Conservation (phyloP, 208 protist genomes). For the Wallacemonas sp. region DNA sequence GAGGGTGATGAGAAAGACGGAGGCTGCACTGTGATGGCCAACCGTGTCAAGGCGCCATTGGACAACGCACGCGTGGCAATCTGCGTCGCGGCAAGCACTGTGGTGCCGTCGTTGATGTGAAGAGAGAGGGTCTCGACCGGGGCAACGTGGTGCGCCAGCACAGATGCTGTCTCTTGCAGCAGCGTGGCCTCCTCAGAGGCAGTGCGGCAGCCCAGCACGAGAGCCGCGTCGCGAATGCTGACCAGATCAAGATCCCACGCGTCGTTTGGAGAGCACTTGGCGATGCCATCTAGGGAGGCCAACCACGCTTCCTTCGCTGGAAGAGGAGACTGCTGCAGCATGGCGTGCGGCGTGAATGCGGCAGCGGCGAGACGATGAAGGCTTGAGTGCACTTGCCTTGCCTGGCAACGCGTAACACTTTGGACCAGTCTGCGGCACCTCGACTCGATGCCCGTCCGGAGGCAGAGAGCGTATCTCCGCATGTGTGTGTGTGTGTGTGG, state of each 20-base stretch:
- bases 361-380: too few relatives aligned
- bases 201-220: neutral
- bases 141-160: neutral
- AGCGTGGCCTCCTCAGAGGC: neutral
- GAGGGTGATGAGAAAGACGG: conserved; percentile 23
- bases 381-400: too few relatives aligned
- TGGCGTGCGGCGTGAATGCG: neutral
- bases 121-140: neutral
- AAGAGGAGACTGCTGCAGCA: neutral
- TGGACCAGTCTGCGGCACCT: too few relatives aligned
- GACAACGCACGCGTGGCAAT: neutral
- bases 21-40: neutral
- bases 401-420: too few relatives aligned
- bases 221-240: neutral
- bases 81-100: neutral
- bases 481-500: too few relatives aligned
- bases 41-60: neutral
- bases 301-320: neutral
- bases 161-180: neutral
- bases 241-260: neutral
- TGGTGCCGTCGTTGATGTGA: conserved; percentile 5
- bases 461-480: too few relatives aligned
- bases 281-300: neutral
- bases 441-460: too few relatives aligned
- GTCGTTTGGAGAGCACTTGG: neutral